Percentiles rank a stretch among this genome's conserved stretches.
phyloP scores from a whole-genome alignment of 2,329 filamentous ascomycete genomes.

The Cladosporium cucumerinum region DNA sequence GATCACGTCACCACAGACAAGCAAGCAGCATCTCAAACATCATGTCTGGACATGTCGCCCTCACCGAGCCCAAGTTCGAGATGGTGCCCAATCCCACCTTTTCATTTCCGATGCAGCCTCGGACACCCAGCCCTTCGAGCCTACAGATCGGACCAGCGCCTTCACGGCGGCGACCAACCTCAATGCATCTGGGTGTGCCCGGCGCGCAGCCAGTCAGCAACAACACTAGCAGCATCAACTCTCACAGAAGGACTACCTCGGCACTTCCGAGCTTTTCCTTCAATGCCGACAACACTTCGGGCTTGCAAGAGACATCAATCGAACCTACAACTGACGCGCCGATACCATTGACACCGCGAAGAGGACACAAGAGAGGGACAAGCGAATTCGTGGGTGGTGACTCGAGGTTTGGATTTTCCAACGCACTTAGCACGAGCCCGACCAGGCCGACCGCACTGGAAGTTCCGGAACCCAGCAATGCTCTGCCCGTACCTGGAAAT shows the following conservation, averaged over 20 bases:
- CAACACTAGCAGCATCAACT: constrained; percentile 25
- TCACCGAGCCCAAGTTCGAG: constrained; percentile 33
- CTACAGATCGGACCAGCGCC: constrained; percentile 7
- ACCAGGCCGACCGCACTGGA: constrained; percentile 62
- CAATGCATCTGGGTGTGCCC: constrained; percentile 35
- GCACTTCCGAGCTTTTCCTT: constrained; percentile 49
- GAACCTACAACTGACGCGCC: constrained; percentile 36
- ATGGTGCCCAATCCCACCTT: constrained; percentile 49
- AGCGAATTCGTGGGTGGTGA: constrained; percentile 86
- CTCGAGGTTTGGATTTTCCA: constrained; percentile 49
- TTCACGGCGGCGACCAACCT: constrained; percentile 30
- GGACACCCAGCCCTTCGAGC: constrained; percentile 25
- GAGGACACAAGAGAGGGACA: constrained; percentile 69
- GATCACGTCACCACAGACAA: constrained; percentile 30
- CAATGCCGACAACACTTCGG: constrained; percentile 43
- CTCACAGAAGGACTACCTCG: constrained; percentile 41
- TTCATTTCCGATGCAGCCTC: constrained; percentile 44
- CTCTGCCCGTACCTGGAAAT: constrained; percentile 39
- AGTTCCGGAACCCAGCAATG: constrained; percentile 45
- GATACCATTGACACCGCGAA: constrained; percentile 50
- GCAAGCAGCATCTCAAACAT: constrained; percentile 40
- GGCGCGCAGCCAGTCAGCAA: constrained; percentile 35
- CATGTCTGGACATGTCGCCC: constrained; percentile 23
- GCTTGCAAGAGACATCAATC: constrained; percentile 35
- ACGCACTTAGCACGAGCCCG: constrained; percentile 64